These are phyloP conservation scores for Berkeleyomyces basicola DNA, from an alignment of 2,329 filamentous ascomycete genomes.

Conservation along the genomic window DNA sequence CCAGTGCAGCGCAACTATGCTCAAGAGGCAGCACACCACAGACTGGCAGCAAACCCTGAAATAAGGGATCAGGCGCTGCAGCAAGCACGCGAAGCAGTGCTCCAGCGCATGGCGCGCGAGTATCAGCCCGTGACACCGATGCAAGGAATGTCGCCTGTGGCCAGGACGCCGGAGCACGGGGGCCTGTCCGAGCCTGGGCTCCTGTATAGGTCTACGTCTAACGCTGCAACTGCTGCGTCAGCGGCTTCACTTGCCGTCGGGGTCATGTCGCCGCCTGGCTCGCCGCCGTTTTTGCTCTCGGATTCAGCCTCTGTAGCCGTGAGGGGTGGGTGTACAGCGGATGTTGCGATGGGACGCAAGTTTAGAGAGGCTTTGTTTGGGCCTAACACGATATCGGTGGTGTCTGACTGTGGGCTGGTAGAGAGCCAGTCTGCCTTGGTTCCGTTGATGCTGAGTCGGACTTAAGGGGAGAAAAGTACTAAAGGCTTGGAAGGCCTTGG, in stretches of 20 bases:
- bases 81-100: conserved; percentile 42
- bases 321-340: conserved; percentile 5
- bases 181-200: neutral
- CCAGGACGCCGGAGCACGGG: neutral
- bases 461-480: conserved; percentile 16
- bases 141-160: neutral
- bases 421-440: conserved; percentile 39
- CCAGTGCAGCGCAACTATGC: conserved; percentile 41
- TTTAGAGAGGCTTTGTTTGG: conserved; percentile 30
- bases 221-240: neutral
- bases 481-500: neutral
- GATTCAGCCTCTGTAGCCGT: neutral
- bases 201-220: neutral
- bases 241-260: neutral
- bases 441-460: conserved; percentile 41
- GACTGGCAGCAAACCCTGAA: conserved; percentile 39
- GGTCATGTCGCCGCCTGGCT: too few relatives aligned
- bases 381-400: conserved; percentile 21
- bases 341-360: conserved; percentile 22
- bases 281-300: neutral
- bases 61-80: conserved; percentile 37
- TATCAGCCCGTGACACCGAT: conserved; percentile 16
- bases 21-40: conserved; percentile 37
- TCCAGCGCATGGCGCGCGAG: conserved; percentile 40
- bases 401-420: conserved; percentile 29